Evolutionary conservation across 192 early-diverging fungal genomes (phyloP).

Genomic region (Kappamyces sp.): DNA sequence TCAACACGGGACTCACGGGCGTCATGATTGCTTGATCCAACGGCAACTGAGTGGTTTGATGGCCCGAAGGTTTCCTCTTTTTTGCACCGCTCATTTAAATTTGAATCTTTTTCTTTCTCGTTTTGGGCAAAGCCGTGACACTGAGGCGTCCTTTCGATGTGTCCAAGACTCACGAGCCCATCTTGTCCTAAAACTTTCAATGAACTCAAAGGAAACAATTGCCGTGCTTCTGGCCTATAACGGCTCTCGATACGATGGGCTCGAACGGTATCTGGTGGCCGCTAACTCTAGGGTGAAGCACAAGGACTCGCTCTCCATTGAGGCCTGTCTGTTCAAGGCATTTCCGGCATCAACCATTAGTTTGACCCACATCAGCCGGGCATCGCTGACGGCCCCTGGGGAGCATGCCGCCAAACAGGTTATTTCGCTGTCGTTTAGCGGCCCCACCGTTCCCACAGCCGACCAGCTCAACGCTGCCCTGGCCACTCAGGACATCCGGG

Average conservation of each 20-base stretch:
- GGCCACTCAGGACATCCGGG: background rate
- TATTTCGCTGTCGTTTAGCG: slow-evolving; percentile 20
- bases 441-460: no score
- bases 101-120: no score
- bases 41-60: no score
- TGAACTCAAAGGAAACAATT: no score
- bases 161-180: no score
- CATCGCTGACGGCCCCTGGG: slow-evolving; percentile 29
- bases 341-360: slow-evolving; percentile 10
- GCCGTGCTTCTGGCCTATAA: slow-evolving; percentile 41
- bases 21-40: no score
- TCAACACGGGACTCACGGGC: no score
- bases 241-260: slow-evolving; percentile 32
- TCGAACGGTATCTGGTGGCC: slow-evolving; percentile 27
- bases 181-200: no score
- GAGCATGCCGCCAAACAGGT: slow-evolving; percentile 31
- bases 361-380: slow-evolving; percentile 41
- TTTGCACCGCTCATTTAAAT: no score
- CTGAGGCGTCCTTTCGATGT: no score
- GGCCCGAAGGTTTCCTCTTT: no score
- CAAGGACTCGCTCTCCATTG: background rate
- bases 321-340: background rate
- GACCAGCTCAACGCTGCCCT: background rate
- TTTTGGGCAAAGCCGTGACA: no score
- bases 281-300: slow-evolving; percentile 3